Evolutionary conservation across 1,139 yeast genomes (phyloP), one percentile per base, ranked within the genome.

Genomic region (Suhomyces atakaporum): DNA sequence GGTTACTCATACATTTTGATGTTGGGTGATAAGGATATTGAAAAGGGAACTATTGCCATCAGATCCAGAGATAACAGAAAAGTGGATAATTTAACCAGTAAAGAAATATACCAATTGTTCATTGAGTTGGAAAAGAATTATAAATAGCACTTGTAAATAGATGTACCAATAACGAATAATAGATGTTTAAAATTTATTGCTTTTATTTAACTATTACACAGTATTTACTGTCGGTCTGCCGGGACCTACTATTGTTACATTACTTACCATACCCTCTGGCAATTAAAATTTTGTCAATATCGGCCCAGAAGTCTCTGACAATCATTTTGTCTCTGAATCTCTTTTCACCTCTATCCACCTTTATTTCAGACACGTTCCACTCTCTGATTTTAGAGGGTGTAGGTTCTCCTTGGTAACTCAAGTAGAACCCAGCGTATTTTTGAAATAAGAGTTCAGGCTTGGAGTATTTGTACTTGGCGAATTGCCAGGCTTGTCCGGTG

Each of bases 401-500:
- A 1, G 81, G 74, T 48, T 92, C 98, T 25, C 90, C 94, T 40
- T 73, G 77, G 60, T 80, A 89, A 32, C 82, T 74, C 49, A 89
- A 72, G 51, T 79, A 85, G 54, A 81, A 89, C 1, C 98, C 98
- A 41, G 84, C 80, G 44, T 86, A 86, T 50, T 79, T 81, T 53
- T 85, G 95, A 60, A 92, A 94, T 46, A 92, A 69, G 26, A 72
- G 69, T 43, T 84, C 81, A 1, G 98, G 97, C 42, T 82, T 79
- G 24, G 81, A 73, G 77, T 89, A 85, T 54, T 84, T 85, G 62
- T 92, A 92, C 51, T 82, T 80, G 52, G 86, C 79, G 62, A 92
- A 87, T 63, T 92, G 99, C 99, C 99, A 92, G 36, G 83, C 75
- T 64, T 92, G 98, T 12, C 99, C 98, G 2, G 97, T 92, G 11